Conservation (phyloP, 345 rosid genomes). For the Lagerstroemia speciosa region DNA sequence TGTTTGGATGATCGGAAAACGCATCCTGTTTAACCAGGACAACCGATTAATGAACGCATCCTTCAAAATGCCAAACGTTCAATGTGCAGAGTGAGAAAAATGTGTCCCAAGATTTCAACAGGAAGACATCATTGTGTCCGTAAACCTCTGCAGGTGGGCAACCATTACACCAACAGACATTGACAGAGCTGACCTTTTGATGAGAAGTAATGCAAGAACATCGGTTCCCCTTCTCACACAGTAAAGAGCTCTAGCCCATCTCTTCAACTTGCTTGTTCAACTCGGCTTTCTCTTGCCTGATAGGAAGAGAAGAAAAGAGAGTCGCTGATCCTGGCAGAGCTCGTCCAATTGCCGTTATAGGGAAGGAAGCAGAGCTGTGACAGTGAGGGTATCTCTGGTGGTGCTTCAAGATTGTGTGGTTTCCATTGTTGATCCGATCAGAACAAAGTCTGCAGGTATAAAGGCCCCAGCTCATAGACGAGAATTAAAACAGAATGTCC, state of each 20-base stretch:
- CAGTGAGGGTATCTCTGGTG: background rate
- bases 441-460: background rate
- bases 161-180: background rate
- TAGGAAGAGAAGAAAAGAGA: background rate
- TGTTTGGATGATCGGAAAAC: too few species aligned
- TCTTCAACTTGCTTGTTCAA: background rate
- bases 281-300: background rate
- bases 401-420: background rate
- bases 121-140: background rate
- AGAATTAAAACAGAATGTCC: background rate
- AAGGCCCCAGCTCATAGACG: background rate
- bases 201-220: background rate
- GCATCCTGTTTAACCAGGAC: too few species aligned
- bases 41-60: too few species aligned
- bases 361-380: background rate
- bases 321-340: background rate
- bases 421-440: background rate
- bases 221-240: background rate
- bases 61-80: background rate
- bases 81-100: background rate
- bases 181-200: too few species aligned
- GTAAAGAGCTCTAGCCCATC: background rate
- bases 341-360: background rate
- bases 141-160: background rate
- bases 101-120: background rate